These are phyloP conservation scores for Malus hybrid DNA, from an alignment of 331 rosid genomes.

Conservation along the genomic window DNA sequence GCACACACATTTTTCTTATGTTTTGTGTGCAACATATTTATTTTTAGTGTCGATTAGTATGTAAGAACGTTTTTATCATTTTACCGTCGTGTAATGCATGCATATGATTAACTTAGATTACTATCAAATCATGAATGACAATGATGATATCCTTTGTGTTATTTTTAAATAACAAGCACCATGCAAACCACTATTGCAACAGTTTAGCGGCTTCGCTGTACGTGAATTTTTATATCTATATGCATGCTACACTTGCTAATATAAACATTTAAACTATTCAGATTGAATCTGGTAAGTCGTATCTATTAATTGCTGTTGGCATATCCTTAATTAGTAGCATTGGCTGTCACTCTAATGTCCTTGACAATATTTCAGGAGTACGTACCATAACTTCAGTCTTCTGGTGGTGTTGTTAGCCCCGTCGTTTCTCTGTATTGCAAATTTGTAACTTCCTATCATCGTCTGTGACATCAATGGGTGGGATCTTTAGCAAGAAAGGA, in stretches of 20 bases:
- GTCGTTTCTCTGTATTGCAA: neutral
- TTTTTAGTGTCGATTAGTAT: neutral
- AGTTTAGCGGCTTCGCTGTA: too few species aligned
- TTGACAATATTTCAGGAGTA: neutral
- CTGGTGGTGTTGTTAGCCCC: neutral
- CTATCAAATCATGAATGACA: neutral
- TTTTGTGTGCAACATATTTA: neutral
- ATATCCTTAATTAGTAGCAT: neutral
- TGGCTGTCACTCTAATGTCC: neutral
- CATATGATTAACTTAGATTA: neutral
- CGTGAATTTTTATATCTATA: too few species aligned
- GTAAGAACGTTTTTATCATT: neutral
- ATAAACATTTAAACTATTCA: neutral
- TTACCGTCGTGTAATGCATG: neutral
- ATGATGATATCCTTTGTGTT: neutral
- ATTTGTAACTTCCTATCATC: neutral
- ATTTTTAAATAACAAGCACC: too few species aligned
- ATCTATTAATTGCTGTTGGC: neutral
- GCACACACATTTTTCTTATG: neutral
- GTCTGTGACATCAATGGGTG: slow-evolving; percentile 21
- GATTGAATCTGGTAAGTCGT: neutral
- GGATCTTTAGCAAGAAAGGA: slow-evolving; percentile 51
- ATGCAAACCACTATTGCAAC: too few species aligned
- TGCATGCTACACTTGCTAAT: neutral
- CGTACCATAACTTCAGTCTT: neutral